phyloP scores from a whole-genome alignment of 2,329 filamentous ascomycete species.

The Penicillium sp. region DNA sequence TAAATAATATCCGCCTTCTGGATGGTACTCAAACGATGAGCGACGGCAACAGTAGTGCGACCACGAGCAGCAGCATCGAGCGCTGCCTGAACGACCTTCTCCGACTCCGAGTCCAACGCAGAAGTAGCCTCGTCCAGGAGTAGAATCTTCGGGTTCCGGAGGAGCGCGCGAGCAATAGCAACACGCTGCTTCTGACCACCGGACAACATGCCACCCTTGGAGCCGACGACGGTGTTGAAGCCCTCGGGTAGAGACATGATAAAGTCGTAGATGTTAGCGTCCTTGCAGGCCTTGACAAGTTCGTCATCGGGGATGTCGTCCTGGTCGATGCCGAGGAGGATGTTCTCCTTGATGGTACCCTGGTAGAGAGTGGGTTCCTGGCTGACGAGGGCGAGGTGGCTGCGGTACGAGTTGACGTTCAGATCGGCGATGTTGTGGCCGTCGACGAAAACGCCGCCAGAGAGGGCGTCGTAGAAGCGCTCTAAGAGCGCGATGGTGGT shows the following conservation, averaged over 20 bases:
- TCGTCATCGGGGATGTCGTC: conserved; percentile 71
- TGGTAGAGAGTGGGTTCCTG: conserved; percentile 96
- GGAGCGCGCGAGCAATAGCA: conserved; percentile 85
- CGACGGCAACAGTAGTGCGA: conserved; percentile 90
- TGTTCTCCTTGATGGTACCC: conserved; percentile 87
- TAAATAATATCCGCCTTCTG: conserved; percentile 95
- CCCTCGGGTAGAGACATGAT: conserved; percentile 84
- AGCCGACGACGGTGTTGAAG: conserved; percentile 82
- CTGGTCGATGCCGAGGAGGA: conserved; percentile 73
- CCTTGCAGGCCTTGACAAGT: conserved; percentile 77
- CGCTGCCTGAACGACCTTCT: conserved; percentile 66
- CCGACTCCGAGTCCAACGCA: conserved; percentile 54
- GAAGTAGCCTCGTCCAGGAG: conserved; percentile 76
- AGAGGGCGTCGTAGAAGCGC: conserved; percentile 88
- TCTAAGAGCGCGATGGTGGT: conserved; percentile 91
- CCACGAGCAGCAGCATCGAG: conserved; percentile 81
- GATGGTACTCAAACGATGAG: conserved; percentile 88
- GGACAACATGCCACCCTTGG: conserved; percentile 80
- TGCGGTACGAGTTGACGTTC: conserved; percentile 85
- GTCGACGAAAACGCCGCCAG: conserved; percentile 80
- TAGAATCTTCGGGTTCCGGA: conserved; percentile 87
- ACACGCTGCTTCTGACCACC: conserved; percentile 95
- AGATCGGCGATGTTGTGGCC: conserved; percentile 78
- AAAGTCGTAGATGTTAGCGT: conserved; percentile 92
- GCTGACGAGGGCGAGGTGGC: conserved; percentile 81